Percentiles rank a stretch among this genome's conserved stretches.
These are phyloP conservation scores for Sporisorium exsertum DNA, from an alignment of 1,284 basidiomycete genomes.

Conservation along the genomic window DNA sequence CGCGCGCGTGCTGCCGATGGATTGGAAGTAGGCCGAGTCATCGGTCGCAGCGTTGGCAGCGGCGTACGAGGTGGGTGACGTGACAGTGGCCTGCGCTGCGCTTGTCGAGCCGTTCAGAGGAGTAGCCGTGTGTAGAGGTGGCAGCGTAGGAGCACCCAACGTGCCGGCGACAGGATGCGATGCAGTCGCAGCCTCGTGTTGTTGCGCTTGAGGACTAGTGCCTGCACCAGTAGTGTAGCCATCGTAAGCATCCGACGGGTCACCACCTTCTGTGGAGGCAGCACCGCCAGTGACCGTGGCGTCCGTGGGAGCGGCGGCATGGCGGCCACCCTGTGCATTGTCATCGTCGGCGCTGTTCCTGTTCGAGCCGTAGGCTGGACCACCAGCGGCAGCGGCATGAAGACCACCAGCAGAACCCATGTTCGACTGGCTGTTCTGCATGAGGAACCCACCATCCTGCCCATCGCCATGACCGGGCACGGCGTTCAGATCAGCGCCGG, in stretches of 20 bases:
- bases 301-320: not conserved
- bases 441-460: constrained; percentile 38
- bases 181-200: not conserved
- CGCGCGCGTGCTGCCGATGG: constrained; percentile 58
- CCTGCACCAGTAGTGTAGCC: constrained; percentile 19
- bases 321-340: constrained; percentile 35
- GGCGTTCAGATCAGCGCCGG: constrained; percentile 39
- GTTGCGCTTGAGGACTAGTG: constrained; percentile 8
- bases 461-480: constrained; percentile 36
- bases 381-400: not conserved
- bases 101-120: constrained; percentile 32
- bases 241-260: constrained; percentile 47
- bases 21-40: constrained; percentile 56
- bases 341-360: constrained; percentile 45
- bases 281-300: not conserved
- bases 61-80: constrained; percentile 30
- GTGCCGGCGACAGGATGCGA: constrained; percentile 14
- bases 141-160: constrained; percentile 50
- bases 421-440: constrained; percentile 41
- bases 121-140: constrained; percentile 47
- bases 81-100: constrained; percentile 6
- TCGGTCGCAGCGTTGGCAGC: constrained; percentile 13
- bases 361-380: constrained; percentile 26
- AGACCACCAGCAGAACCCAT: constrained; percentile 23
- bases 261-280: constrained; percentile 27